Percentiles rank a stretch among this genome's conserved stretches.
phyloP scores from a whole-genome alignment of 2,329 filamentous ascomycete genomes.

The Pezicula radicicola region DNA sequence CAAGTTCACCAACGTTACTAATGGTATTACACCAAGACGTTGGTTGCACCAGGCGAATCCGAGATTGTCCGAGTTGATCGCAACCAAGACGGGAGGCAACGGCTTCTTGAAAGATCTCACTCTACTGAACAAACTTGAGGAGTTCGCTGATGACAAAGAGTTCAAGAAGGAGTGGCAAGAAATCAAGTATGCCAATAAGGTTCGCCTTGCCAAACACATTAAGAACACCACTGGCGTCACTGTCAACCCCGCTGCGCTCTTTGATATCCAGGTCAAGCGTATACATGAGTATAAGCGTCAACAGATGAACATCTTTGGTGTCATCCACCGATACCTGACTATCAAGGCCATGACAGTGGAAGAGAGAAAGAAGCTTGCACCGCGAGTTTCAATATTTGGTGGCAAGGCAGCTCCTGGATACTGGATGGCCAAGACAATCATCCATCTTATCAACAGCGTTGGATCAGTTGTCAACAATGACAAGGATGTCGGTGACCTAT shows the following conservation, averaged over 20 bases:
- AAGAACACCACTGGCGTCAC: conserved; percentile 74
- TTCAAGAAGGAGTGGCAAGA: conserved; percentile 95
- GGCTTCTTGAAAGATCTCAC: conserved; percentile 91
- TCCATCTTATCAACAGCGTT: conserved; percentile 93
- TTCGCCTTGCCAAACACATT: conserved; percentile 87
- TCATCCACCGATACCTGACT: conserved; percentile 88
- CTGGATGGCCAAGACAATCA: conserved; percentile 99
- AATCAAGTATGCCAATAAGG: conserved; percentile 96
- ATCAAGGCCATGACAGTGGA: conserved; percentile 84
- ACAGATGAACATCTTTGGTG: conserved; percentile 97
- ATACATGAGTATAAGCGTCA: conserved; percentile 99
- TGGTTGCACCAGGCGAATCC: conserved; percentile 99
- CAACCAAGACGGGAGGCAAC: conserved; percentile 79
- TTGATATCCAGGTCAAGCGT: conserved; percentile 97
- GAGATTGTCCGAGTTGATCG: conserved; percentile 85
- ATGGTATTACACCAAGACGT: conserved; percentile 91
- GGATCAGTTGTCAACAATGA: conserved; percentile 90
- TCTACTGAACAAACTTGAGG: conserved; percentile 79
- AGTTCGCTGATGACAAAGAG: conserved; percentile 77
- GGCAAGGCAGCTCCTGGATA: conserved; percentile 97
- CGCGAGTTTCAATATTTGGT: conserved; percentile 93
- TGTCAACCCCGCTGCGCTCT: conserved; percentile 84
- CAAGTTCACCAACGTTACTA: conserved; percentile 98
- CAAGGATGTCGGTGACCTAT: conserved; percentile 82
- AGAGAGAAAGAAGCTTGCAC: conserved; percentile 80